Evolutionary conservation across 106 monocot species (phyloP).

Genomic region (Dendrobium nobile): DNA sequence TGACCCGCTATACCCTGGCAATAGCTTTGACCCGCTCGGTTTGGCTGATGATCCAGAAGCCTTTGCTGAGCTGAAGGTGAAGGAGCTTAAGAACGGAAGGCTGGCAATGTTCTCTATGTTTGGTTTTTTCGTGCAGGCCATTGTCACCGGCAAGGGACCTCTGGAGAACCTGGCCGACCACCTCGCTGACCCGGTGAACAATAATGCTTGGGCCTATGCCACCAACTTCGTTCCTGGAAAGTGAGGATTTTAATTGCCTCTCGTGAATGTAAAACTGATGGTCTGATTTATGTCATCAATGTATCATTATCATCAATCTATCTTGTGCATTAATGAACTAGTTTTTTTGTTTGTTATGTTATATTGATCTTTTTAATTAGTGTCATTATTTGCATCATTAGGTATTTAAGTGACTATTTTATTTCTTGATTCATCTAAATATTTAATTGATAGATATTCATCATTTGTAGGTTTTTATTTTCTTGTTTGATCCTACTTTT

Average conservation of each 20-base stretch:
- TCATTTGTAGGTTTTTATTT: no score
- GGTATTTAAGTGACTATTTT: no score
- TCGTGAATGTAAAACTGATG: no score
- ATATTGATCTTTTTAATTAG: no score
- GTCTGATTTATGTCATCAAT: no score
- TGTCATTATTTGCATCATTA: no score
- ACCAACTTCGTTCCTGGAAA: constrained; percentile 34
- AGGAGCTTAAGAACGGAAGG: constrained; percentile 58
- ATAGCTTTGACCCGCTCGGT: constrained; percentile 46
- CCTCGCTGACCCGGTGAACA: constrained; percentile 28
- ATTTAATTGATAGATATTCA: no score
- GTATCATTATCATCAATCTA: no score
- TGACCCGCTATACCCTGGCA: constrained; percentile 49
- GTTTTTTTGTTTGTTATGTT: no score
- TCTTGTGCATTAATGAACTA: no score
- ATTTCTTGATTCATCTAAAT: no score
- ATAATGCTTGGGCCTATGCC: constrained; percentile 29
- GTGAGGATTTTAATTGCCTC: constrained; percentile 1
- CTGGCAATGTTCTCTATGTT: constrained; percentile 62
- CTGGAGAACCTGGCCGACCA: constrained; percentile 29
- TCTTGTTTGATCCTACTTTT: no score
- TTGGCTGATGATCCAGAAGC: constrained; percentile 61
- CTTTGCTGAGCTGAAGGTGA: constrained; percentile 61
- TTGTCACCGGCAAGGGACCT: constrained; percentile 25
- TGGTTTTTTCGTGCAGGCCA: constrained; percentile 41